Base-by-base conservation (phyloP, 345 rosid genomes). In the Corchorus capsularis region DNA sequence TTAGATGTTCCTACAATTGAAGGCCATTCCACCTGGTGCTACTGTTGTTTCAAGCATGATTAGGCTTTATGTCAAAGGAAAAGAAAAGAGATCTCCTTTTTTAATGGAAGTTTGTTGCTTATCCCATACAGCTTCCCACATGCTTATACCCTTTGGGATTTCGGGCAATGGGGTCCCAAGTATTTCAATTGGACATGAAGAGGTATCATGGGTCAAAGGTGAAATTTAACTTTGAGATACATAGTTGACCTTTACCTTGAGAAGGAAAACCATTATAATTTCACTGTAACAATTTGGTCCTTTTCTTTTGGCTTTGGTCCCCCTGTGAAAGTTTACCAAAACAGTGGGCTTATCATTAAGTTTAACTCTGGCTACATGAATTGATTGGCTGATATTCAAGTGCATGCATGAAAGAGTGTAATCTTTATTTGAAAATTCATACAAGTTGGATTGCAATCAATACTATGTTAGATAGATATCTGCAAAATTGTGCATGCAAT, bases 121-220 rank as follows among this genome's bases (percentile, higher is more conserved):
- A 47, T 65, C 72, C 20, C 5, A 72, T 35, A 19, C 69, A 43
- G 49, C 69, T 35, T 34, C 73, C 71, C 45, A 11, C 47, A n/a
- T 20, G 62, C 39, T 32, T 34, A 55, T 39, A 39, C 43, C 12
- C 43, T 60, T 50, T 77, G 75, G 55, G 54, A 20, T 47, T 20
- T 74, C 32, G 19, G 63, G 47, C 71, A 52, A 4, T 10, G 37
- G 20, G 74, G 56, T 60, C 81, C 78, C 77, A 32, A 47, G 9
- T 75, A 43, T 8, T 63, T 20, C 6, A 32, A 8, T 8, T 32
- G 65, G 17, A 43, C 34, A n/a, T 66, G 12, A 19, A 45, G 15
- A 8, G 68, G 46, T 63, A 65, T 9, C 4, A 4, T 43, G 52
- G 50, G 16, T 50, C 34, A 65, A 60, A 27, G 17, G 1, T 9